A percentile compares a stretch with the other conserved stretches of the same genome.
These are phyloP conservation scores for Camellia granthamiana DNA, from an alignment of 148 eudicot species.

Conservation along the genomic window DNA sequence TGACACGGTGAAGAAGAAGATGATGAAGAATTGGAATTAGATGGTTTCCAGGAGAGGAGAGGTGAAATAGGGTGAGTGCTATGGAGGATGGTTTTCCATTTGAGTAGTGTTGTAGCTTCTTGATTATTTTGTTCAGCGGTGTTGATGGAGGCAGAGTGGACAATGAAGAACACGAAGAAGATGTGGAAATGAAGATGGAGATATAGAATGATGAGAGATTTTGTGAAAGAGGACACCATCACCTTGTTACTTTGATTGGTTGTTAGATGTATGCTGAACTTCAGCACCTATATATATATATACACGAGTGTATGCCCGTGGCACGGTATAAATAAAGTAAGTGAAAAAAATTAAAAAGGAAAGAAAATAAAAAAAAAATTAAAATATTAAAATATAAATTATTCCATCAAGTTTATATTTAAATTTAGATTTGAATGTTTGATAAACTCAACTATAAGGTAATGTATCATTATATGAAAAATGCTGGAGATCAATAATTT, in stretches of 20 bases:
- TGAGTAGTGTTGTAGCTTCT: conserved; percentile 12
- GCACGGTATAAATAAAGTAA: too few relatives aligned
- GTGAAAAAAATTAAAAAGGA: too few relatives aligned
- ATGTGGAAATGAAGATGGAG: not conserved
- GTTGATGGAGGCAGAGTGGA: not conserved
- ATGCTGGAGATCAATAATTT: too few relatives aligned
- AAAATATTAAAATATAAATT: too few relatives aligned
- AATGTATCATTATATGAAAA: too few relatives aligned
- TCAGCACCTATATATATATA: not conserved
- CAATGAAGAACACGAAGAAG: not conserved
- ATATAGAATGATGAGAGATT: not conserved
- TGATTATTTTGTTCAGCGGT: not conserved
- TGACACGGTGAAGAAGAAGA: not conserved
- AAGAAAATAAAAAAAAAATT: too few relatives aligned
- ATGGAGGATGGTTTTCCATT: conserved; percentile 19
- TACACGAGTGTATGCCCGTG: too few relatives aligned
- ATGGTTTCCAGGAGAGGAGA: conserved; percentile 14
- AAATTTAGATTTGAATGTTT: too few relatives aligned
- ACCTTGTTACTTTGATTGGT: not conserved
- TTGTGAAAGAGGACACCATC: not conserved
- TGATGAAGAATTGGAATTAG: not conserved
- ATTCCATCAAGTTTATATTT: too few relatives aligned
- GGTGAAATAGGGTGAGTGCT: not conserved
- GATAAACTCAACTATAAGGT: too few relatives aligned
- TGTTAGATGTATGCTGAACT: not conserved